These are phyloP conservation scores for Psilocybe mexicana DNA, from an alignment of 1,284 basidiomycete genomes.

Conservation along the genomic window DNA sequence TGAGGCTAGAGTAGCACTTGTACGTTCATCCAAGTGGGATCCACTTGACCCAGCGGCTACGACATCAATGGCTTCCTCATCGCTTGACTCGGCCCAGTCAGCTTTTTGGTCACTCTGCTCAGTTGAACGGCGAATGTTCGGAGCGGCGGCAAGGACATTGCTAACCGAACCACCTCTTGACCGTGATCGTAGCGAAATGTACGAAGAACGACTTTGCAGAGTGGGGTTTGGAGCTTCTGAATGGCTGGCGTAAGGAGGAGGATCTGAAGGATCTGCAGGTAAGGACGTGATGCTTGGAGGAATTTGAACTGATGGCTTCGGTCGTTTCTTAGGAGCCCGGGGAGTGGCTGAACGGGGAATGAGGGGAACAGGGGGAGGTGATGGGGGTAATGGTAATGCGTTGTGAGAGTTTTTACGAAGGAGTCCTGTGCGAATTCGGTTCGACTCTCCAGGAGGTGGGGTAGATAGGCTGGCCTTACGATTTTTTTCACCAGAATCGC, in stretches of 20 bases:
- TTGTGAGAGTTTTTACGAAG: slow-evolving; percentile 43
- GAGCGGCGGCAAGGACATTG: slow-evolving; percentile 53
- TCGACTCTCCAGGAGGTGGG: slow-evolving; percentile 39
- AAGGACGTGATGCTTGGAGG: slow-evolving; percentile 21
- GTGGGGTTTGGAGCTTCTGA: slow-evolving; percentile 29
- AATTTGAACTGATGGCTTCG: slow-evolving; percentile 25
- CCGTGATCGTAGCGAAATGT: slow-evolving; percentile 35
- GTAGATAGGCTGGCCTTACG: slow-evolving; percentile 48
- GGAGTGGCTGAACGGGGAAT: slow-evolving; percentile 37
- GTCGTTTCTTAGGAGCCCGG: slow-evolving; percentile 30
- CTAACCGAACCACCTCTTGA: slow-evolving; percentile 58
- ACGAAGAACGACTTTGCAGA: slow-evolving; percentile 34
- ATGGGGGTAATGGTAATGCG: slow-evolving; percentile 29
- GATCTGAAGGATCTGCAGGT: slow-evolving; percentile 44
- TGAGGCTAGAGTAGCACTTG: slow-evolving; percentile 55
- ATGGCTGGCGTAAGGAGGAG: slow-evolving; percentile 54
- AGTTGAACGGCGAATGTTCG: slow-evolving; percentile 32
- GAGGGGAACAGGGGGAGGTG: slow-evolving; percentile 38
- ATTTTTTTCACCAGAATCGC: slow-evolving; percentile 45
- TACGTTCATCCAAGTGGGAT: slow-evolving; percentile 78
- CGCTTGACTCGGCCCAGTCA: slow-evolving; percentile 72
- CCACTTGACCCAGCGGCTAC: slow-evolving; percentile 78
- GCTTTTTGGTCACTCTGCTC: slow-evolving; percentile 52
- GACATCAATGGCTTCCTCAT: slow-evolving; percentile 80
- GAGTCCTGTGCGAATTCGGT: slow-evolving; percentile 30